Base-by-base conservation (phyloP, 116 monocot species). In the Papilionanthe hybrid region DNA sequence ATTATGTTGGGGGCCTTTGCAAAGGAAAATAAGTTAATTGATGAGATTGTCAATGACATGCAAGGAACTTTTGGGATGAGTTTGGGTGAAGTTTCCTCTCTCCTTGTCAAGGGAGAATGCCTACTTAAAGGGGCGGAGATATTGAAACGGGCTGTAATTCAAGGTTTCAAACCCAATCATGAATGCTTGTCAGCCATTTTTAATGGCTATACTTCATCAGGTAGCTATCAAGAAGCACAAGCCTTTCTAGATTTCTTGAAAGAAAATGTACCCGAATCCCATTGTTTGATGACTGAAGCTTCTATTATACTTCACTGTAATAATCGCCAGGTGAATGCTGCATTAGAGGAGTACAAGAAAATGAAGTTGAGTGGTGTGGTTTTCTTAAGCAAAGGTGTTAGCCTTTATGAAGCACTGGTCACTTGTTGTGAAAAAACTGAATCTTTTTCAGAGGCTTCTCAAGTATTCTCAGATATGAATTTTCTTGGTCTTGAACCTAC, bases 391-490 rank as follows among this genome's bases (percentile, higher is more conserved):
- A 72, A 83, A 27, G 56, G 78, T 74, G 80, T 73, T 81, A 86
- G 44, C 65, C 60, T 95, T 41, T 89, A 86, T 86, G 93, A 95
- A 65, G 77, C 79, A 48, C 79, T 99, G 29, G 93, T 99, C 55
- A 63, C 76, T 5, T 87, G 86, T 72, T 93, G 90, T 80, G 85
- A 80, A 19, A 79, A 95, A 76, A 79, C 75, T 82, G 91, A 75
- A 76, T 84, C 78, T 8, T 83, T 92, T 9, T 66, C 80, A 76
- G 93, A 93, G 79, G 93, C 95, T 77, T 99, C 90, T 66, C 95
- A 95, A 63, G 5, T 99, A 49, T 99, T 86, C 82, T 95, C 95
- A 20, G 93, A 99, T 75, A 89, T 99, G 93, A 85, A 67, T 68
- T 93, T 93, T 82, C 77, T 84, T 79, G 87, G 93, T 15, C 80